Base-by-base conservation (phyloP, 345 rosid genomes). In the Lumnitzera littorea region DNA sequence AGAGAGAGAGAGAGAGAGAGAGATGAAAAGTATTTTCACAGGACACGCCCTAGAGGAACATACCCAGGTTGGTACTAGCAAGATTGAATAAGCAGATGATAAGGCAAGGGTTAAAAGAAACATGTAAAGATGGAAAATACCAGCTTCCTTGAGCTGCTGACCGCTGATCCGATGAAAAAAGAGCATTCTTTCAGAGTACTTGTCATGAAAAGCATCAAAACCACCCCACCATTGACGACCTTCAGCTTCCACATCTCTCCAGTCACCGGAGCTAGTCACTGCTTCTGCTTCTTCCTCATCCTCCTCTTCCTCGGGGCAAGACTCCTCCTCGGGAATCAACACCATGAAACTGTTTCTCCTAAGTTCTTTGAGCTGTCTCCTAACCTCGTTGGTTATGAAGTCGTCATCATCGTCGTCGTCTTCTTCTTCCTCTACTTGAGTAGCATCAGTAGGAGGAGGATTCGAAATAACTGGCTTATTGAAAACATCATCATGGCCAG, bases 181-280 rank as follows among this genome's bases (percentile, higher is more conserved):
- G 63, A 94, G 76, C 96, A 94, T 94, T 53, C 88, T 69, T 62
- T 90, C 95, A 13, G 92, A 83, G 67, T 94, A 94, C 77, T 85
- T 88, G 49, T 79, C 95, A 73, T 94, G 88, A 15, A 90, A 79
- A 70, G 82, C 86, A 82, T 90, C 95, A 70, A 94, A 88, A 11
- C 96, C 97, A 51, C 87, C 88, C 97, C 99, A 94, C 99, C 95
- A 90, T 66, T 81, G 88, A 62, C 90, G 81, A 50, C 85, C 96
- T 69, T 90, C 89, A 17, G 88, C 95, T 63, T 86, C 99, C 11
- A 86, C 86, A 69, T 90, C 99, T 73, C 91, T 84, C 95, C 97
- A 94, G 65, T 84, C 86, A 57, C 56, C 68, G 15, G 85, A 76
- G 67, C 79, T 77, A 15, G 84, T 84, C 78, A 78, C 99, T 48